These are phyloP conservation scores for Bipolaris oryzae DNA, from an alignment of 2,329 filamentous ascomycete species.

Conservation along the genomic window DNA sequence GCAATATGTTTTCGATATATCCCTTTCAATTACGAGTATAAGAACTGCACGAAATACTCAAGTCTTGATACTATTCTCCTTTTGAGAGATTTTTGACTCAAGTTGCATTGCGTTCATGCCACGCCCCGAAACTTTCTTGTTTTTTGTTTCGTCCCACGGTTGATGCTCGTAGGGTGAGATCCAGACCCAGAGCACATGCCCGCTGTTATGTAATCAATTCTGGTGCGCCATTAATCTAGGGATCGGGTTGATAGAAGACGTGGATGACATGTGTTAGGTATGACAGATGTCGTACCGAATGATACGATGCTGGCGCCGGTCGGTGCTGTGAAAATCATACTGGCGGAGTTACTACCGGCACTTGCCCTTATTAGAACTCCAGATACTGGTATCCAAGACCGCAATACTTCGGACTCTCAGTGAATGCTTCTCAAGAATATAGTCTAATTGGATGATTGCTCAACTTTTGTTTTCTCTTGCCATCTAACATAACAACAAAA, in stretches of 20 bases:
- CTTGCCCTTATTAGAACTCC: neutral
- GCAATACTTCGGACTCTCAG: neutral
- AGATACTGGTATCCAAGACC: neutral
- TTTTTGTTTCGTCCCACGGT: neutral
- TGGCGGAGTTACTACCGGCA: too few species aligned
- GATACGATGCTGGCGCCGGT: too few species aligned
- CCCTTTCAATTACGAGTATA: neutral
- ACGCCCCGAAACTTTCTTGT: neutral
- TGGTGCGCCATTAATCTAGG: neutral
- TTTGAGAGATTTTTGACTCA: neutral
- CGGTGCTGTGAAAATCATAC: too few species aligned
- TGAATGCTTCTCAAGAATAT: neutral
- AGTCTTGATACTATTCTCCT: neutral
- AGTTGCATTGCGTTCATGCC: neutral
- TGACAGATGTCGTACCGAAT: neutral
- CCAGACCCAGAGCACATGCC: neutral
- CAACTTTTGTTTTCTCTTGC: neutral
- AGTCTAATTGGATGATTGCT: neutral
- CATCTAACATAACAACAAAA: neutral
- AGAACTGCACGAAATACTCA: neutral
- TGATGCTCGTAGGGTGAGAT: neutral
- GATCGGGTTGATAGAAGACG: too few species aligned
- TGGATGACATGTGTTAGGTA: neutral
- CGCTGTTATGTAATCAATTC: neutral
- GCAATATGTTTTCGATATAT: neutral